Conservation (phyloP, 768 basidiomycete species). For the Boletus tomentosulus region DNA sequence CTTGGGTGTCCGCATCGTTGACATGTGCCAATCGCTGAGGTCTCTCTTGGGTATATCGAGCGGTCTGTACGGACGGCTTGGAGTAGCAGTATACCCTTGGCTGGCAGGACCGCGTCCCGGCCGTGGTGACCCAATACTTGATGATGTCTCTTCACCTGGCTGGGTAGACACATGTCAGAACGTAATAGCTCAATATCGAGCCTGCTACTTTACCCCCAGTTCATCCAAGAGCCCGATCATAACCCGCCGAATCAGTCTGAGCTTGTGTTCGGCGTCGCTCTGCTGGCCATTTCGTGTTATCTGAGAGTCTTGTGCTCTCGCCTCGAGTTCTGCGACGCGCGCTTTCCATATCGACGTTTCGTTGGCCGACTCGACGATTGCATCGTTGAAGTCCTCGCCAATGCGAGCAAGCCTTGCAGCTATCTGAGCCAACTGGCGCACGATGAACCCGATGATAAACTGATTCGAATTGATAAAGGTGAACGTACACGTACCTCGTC, state of each 20-base stretch:
- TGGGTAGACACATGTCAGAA: constrained; percentile 9
- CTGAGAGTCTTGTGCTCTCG: constrained; percentile 23
- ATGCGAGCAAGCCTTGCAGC: constrained; percentile 25
- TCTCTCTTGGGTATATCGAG: constrained; percentile 4
- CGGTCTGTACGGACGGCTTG: constrained; percentile 6
- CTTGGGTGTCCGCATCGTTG: constrained; percentile 38
- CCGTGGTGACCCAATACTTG: constrained; percentile 12
- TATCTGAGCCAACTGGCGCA: constrained; percentile 23
- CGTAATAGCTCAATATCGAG: background rate
- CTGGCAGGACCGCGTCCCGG: background rate
- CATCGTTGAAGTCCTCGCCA: constrained; percentile 29
- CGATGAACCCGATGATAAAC: background rate
- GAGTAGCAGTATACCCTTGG: constrained; percentile 4
- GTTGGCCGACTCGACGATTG: constrained; percentile 17
- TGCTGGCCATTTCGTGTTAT: constrained; percentile 30
- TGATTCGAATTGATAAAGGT: background rate
- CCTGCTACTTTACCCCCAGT: constrained; percentile 30
- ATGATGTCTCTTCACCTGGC: constrained; percentile 18
- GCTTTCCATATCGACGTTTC: constrained; percentile 19
- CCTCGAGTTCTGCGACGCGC: constrained; percentile 39
- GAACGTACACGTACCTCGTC: constrained; percentile 22
- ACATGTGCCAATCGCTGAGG: constrained; percentile 37
- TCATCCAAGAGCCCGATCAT: constrained; percentile 42
- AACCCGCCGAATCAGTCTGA: constrained; percentile 36
- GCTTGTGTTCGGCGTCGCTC: constrained; percentile 30